Evolutionary conservation across 805 yeast genomes (phyloP).

Genomic region (Ogataea paradorogensis): DNA sequence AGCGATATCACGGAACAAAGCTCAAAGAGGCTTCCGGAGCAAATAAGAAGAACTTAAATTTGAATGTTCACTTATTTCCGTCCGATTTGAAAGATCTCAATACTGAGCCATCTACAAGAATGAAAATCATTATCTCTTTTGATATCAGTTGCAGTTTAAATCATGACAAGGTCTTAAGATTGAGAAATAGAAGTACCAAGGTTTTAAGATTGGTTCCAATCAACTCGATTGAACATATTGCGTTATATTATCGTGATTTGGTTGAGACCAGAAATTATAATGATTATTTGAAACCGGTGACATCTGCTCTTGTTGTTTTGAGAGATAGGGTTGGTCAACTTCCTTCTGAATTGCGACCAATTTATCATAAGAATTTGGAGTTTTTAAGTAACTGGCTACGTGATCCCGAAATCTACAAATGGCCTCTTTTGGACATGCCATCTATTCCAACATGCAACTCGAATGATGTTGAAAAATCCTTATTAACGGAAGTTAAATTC

Average conservation of each 20-base stretch:
- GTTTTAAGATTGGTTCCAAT: conserved; percentile 69
- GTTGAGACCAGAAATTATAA: conserved; percentile 33
- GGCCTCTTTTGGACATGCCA: conserved; percentile 81
- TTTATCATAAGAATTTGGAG: conserved; percentile 62
- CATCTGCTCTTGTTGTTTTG: conserved; percentile 79
- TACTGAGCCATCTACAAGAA: conserved; percentile 14
- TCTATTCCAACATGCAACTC: conserved; percentile 60
- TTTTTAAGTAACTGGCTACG: conserved; percentile 61
- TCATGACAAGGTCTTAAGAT: conserved; percentile 15
- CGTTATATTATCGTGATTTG: conserved; percentile 42
- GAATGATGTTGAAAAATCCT: conserved; percentile 74
- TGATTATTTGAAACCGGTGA: conserved; percentile 59
- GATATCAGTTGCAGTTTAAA: conserved; percentile 31
- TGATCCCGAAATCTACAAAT: conserved; percentile 36
- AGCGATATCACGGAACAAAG: conserved; percentile 60
- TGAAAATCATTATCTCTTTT: conserved; percentile 32
- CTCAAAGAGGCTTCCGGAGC: conserved; percentile 43
- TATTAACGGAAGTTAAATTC: conserved; percentile 70
- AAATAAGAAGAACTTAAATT: conserved; percentile 22
- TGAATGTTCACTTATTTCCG: conserved; percentile 45
- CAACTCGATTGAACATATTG: conserved; percentile 82
- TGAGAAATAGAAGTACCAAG: conserved; percentile 27
- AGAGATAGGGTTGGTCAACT: conserved; percentile 79
- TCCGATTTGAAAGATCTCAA: conserved; percentile 27
- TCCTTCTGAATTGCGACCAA: conserved; percentile 76